A percentile compares a stretch with the other conserved stretches of the same genome.
Evolutionary conservation across 352 stramenopile genomes (phyloP).

Genomic region (Aphanomyces stellatus): DNA sequence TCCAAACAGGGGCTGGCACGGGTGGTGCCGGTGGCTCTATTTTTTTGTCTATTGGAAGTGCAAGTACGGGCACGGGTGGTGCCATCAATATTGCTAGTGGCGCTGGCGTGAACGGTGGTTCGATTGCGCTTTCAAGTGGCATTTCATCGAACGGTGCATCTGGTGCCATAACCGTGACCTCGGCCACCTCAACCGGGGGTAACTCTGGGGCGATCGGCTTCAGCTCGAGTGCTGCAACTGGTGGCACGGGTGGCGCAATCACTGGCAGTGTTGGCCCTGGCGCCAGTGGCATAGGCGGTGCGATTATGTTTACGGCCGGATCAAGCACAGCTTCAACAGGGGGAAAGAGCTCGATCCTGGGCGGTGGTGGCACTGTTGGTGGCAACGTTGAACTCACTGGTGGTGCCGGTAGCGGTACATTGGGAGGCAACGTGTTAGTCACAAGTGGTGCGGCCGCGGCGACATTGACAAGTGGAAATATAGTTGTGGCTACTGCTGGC

Average conservation of each 20-base stretch:
- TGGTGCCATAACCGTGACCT: background rate
- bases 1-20: background rate
- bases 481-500: background rate
- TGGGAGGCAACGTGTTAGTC: background rate
- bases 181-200: background rate
- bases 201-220: background rate
- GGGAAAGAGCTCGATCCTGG: slow-evolving; percentile 18
- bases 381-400: slow-evolving; percentile 24
- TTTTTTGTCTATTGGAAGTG: background rate
- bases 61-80: background rate
- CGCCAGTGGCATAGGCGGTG: slow-evolving; percentile 33
- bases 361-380: slow-evolving; percentile 21
- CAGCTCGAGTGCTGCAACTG: background rate
- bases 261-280: slow-evolving; percentile 25
- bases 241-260: slow-evolving; percentile 22
- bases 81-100: slow-evolving; percentile 1
- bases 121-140: slow-evolving; percentile 25
- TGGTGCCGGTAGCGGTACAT: background rate
- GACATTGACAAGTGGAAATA: slow-evolving; percentile 10
- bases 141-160: slow-evolving; percentile 7
- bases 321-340: slow-evolving; percentile 26
- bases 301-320: slow-evolving; percentile 43
- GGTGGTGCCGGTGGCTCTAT: slow-evolving; percentile 8
- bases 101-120: background rate
- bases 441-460: background rate